These are phyloP conservation scores for Wickerhamomyces sydowiorum DNA, from an alignment of 805 yeast genomes.

Conservation along the genomic window DNA sequence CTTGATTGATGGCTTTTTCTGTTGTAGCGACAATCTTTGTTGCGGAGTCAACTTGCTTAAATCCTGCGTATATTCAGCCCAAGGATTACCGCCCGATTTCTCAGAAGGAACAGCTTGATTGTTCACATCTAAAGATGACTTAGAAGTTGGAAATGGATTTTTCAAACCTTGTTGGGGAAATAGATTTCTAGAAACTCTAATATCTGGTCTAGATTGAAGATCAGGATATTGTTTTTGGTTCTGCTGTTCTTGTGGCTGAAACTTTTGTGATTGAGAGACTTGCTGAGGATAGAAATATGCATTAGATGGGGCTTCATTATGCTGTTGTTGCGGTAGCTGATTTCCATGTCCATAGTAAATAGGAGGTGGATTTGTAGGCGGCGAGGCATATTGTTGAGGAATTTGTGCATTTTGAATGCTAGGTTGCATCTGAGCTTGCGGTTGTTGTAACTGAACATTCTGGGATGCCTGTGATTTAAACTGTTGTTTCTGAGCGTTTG, in stretches of 20 bases:
- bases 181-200: conserved; percentile 14
- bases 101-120: conserved; percentile 7
- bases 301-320: too few species aligned
- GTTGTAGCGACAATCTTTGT: background rate
- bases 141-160: conserved; percentile 14
- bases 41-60: background rate
- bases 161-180: conserved; percentile 7
- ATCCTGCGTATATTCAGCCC: conserved; percentile 9
- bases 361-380: background rate
- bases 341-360: background rate
- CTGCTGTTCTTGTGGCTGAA: too few species aligned
- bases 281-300: background rate
- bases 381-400: background rate
- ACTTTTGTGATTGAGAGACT: too few species aligned
- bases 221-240: background rate
- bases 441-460: too few species aligned
- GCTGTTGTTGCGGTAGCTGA: background rate
- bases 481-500: background rate
- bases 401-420: background rate
- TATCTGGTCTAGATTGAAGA: background rate
- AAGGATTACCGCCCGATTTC: conserved; percentile 18
- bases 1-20: background rate
- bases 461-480: background rate
- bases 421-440: too few species aligned
- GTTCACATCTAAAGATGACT: conserved; percentile 4